These are phyloP conservation scores for Phaseolus coccineus DNA, from an alignment of 331 rosid species.

Conservation along the genomic window DNA sequence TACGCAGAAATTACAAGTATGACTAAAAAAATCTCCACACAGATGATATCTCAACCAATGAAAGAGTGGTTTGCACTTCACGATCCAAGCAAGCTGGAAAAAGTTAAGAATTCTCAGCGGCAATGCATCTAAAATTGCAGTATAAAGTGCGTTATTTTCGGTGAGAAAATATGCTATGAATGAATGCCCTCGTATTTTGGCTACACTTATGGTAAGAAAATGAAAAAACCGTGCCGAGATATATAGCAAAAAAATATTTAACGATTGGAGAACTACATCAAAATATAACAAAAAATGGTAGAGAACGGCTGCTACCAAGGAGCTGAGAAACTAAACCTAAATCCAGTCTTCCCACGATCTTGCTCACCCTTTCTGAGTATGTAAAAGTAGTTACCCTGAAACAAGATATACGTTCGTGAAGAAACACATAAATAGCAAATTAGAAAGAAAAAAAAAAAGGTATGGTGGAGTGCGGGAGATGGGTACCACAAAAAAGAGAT, in stretches of 20 bases:
- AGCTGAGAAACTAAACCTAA: conserved; percentile 89
- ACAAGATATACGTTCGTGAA: conserved; percentile 34
- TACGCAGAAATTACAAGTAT: neutral
- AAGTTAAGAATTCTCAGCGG: neutral
- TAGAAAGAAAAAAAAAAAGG: neutral
- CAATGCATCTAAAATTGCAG: conserved; percentile 11
- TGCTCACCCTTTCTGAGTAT: conserved; percentile 71
- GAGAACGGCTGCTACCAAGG: conserved; percentile 55
- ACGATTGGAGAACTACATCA: conserved; percentile 38
- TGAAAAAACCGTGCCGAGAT: conserved; percentile 27
- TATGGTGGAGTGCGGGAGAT: neutral
- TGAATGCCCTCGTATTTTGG: neutral
- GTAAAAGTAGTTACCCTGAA: conserved; percentile 83
- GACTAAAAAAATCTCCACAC: neutral
- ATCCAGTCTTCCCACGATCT: conserved; percentile 87
- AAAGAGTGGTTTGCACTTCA: neutral
- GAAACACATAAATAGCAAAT: conserved; percentile 27
- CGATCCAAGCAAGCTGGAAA: neutral
- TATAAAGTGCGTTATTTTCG: too few relatives aligned
- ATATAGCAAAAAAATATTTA: conserved; percentile 11
- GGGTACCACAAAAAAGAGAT: neutral
- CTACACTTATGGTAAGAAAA: conserved; percentile 42
- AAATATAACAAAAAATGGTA: neutral
- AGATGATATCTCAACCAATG: neutral
- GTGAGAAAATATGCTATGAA: conserved; percentile 13